phyloP scores from a whole-genome alignment of 2,329 filamentous ascomycete species.

The Fulvia fulva region DNA sequence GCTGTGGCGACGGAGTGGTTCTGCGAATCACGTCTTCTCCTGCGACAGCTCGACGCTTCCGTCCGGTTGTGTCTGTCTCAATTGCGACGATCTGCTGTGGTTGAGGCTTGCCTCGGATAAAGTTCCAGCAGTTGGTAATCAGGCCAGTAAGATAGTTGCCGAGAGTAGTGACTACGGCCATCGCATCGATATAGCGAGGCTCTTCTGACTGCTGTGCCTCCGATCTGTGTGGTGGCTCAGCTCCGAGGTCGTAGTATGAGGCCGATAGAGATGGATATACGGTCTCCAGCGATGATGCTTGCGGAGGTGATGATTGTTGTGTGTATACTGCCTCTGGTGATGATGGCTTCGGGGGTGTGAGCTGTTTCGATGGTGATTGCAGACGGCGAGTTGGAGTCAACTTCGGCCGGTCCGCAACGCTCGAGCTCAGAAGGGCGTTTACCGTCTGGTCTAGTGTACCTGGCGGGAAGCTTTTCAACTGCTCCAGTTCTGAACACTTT shows the following conservation, averaged over 20 bases:
- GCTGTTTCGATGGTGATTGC: not conserved
- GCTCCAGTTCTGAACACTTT: too few species aligned
- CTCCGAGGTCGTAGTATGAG: not conserved
- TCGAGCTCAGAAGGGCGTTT: not conserved
- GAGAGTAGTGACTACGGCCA: not conserved
- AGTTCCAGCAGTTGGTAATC: not conserved
- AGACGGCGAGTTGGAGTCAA: not conserved
- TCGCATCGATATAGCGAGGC: not conserved
- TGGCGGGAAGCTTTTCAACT: not conserved
- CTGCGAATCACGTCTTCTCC: slow-evolving; percentile 6
- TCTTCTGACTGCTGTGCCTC: not conserved
- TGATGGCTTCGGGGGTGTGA: not conserved
- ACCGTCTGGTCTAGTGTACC: not conserved
- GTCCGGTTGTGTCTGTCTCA: slow-evolving; percentile 7
- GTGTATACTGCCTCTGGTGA: not conserved
- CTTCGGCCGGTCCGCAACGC: not conserved
- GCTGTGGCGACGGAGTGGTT: slow-evolving; percentile 1
- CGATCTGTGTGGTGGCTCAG: too few species aligned
- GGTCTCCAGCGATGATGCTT: not conserved
- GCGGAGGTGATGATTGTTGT: not conserved
- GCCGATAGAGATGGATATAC: not conserved
- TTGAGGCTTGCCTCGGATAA: slow-evolving; percentile 3
- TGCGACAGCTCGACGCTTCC: slow-evolving; percentile 19
- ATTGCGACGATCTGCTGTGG: slow-evolving; percentile 15
- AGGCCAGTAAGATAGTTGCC: not conserved